Evolutionary conservation across 2,329 filamentous ascomycete genomes (phyloP), one percentile per base, ranked within the genome.

Genomic region (Epichloe baconii): DNA sequence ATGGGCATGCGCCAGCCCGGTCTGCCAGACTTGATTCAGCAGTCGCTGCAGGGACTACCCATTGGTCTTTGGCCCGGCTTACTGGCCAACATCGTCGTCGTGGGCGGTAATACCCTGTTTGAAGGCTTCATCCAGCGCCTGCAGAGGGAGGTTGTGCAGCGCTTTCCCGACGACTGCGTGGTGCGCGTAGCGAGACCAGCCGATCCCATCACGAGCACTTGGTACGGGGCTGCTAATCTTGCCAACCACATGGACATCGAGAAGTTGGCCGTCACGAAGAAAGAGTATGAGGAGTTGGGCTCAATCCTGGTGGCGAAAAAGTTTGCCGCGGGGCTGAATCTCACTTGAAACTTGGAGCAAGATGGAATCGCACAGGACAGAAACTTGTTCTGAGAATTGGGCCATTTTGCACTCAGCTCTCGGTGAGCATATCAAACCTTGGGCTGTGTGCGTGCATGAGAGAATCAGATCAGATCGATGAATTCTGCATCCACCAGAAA

Each of bases 201-300:
- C 15, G 78, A 95, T 61, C 87, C 91, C 0, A 75, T 95, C 57
- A 83, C 80, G 23, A 87, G 83, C 56, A 88, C 86, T 0, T 98
- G 91, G 91, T 70, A 81, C 12, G 93, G 93, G 15, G 91, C 83
- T n/a, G 85, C 86, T 21, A 78, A 81, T 52, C 72, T 96, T 51
- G 88, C 88, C 1, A 78, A 71, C 48, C 82, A 90, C 59, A 73
- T 75, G 42, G 75, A 85, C 40, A 72, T 94, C 48, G 76, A 82
- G 54, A 76, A 76, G 47, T 68, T 89, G 12, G 77, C 81, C 2
- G 86, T 96, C n/a, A 93, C 87, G 0, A 88, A 86, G 63, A 78
- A 86, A 54, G 88, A 98, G 63, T 98, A 98, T 65, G 81, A 93
- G 48, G 93, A 98, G 66, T 70, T 89, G 62, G 93, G 93, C 8